Base-by-base conservation (phyloP, 805 yeast species). In the Huiozyma sinensis region DNA sequence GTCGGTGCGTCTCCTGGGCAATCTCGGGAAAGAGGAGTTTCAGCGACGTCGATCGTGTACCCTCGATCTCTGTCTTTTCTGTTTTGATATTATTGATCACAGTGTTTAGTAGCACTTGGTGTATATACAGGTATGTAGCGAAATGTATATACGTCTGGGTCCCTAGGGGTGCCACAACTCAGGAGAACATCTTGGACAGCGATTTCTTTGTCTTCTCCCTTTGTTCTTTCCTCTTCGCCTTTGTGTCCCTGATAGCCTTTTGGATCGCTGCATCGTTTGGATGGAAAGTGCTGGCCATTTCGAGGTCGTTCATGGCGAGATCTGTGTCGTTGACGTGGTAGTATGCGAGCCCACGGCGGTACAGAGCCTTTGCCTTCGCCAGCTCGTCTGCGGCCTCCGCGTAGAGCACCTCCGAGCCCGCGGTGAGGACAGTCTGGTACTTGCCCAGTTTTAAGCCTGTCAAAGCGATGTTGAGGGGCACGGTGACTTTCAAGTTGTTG, bases 261-360 rank as follows among this genome's bases (percentile, higher is more conserved):
- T 69, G 51, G 43, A 89, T 80, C 6, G 82, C 94, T 2, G 75
- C 76, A 56, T 89, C 97, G 24, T 68, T 66, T 32, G 92, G 94
- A 32, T 81, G 75, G 35, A 74, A 63, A 44, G 69, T 64, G 28
- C 76, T 63, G 0, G 97, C 96, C 47, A 70, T 68, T 50, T 78
- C 75, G 45, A 88, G 72, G 48, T 81, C 82, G 9, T 61, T 64
- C 41, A 81, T 66, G 0, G 95, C 95, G 45, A 69, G 73, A 30
- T 81, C 90, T 43, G 78, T 81, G 56, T 84, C 80, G 56, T 81
- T 81, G 24, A 71, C 66, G 7, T 73, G 64, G 47, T 76, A 63
- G 55, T 78, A 73, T 1, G 92, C 95, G 57, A 74, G 67, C 33
- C 94, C 96, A 62, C 90, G 79, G 61, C 97, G 80, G 69, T 80